Base-by-base conservation (phyloP, 495 filamentous ascomycete genomes). In the Hamigera avellanea region DNA sequence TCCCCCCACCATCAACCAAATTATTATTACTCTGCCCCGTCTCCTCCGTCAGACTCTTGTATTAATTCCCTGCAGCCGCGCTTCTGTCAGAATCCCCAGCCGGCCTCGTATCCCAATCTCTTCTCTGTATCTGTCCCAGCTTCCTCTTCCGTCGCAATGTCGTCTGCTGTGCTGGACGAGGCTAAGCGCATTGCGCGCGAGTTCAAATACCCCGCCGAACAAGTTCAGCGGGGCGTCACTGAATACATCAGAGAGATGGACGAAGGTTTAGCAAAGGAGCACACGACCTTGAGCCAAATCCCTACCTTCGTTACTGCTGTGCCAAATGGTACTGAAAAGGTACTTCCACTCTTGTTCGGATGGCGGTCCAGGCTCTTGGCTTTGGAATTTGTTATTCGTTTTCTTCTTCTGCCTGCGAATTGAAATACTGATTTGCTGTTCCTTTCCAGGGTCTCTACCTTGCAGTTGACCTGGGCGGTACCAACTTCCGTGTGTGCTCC, bases 401-500 rank as follows among this genome's bases (percentile, higher is more conserved):
- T 17, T 27, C 18, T 17, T 37, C 42, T 8, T 36, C 32, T 39
- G 18, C 15, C 37, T 16, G n/a, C n/a, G n/a, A n/a, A n/a, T n/a
- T n/a, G n/a, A n/a, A n/a, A n/a, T n/a, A n/a, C n/a, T n/a, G n/a
- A n/a, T n/a, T 31, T 18, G 18, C 18, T 33, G 5, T 15, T 34
- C 14, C 21, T 34, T 34, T 33, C 32, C 9, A 94, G 87, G 91
- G 91, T 17, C 66, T 95, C 13, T 96, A 94, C 57, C 75, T 98
- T 59, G 91, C 93, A 14, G 91, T 98, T 29, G 91, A 98, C 47
- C 74, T 98, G 13, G 91, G 91, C 33, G 91, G 91, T 46, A 98
- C 91, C 42, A 98, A 98, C 58, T 95, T 96, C 63, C 82, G 91
- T 42, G 93, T 98, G 46, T 98, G 91, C 64, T 94, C 86, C 5